Percentiles rank a stretch among this genome's conserved stretches.
These are phyloP conservation scores for Populus pruinosa DNA, from an alignment of 345 rosid species.

Conservation along the genomic window DNA sequence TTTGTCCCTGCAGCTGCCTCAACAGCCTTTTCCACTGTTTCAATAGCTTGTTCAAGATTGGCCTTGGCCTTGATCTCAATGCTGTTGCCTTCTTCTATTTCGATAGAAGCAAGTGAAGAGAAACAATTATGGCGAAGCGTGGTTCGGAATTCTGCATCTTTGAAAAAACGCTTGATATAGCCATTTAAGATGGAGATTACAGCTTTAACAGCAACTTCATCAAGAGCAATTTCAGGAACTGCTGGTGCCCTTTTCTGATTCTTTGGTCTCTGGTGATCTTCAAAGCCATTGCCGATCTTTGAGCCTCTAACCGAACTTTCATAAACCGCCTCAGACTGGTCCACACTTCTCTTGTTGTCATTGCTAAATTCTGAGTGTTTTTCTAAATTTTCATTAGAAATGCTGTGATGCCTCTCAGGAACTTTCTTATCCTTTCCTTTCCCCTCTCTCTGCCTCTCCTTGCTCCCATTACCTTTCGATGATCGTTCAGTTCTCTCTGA, in stretches of 20 bases:
- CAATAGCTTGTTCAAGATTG: slow-evolving; percentile 51
- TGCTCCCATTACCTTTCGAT: slow-evolving; percentile 12
- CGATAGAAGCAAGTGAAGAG: slow-evolving; percentile 35
- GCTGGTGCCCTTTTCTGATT: slow-evolving; percentile 14
- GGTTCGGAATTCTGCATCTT: slow-evolving; percentile 35
- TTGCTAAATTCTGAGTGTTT: slow-evolving; percentile 9
- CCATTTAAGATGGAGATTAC: slow-evolving; percentile 51
- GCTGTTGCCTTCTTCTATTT: slow-evolving; percentile 16
- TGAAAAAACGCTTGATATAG: slow-evolving; percentile 41
- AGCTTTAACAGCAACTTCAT: slow-evolving; percentile 61
- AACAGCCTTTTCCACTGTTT: slow-evolving; percentile 42
- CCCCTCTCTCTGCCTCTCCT: slow-evolving; percentile 9
- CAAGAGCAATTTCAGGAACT: slow-evolving; percentile 44
- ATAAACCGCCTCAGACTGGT: slow-evolving; percentile 12
- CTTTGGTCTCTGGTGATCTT: slow-evolving; percentile 23
- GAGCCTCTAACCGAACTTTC: slow-evolving; percentile 31
- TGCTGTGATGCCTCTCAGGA: slow-evolving; percentile 13
- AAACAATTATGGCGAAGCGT: slow-evolving; percentile 39
- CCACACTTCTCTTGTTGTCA: slow-evolving; percentile 26
- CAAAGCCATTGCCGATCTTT: slow-evolving; percentile 17
- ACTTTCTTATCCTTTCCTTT: slow-evolving; percentile 20
- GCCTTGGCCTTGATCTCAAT: slow-evolving; percentile 39
- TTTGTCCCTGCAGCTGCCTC: slow-evolving; percentile 33
- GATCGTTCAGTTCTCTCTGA: slow-evolving; percentile 20
- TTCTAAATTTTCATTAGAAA: slow-evolving; percentile 19